These are phyloP conservation scores for Drechslerella dactyloides DNA, from an alignment of 2,329 filamentous ascomycete genomes.

Conservation along the genomic window DNA sequence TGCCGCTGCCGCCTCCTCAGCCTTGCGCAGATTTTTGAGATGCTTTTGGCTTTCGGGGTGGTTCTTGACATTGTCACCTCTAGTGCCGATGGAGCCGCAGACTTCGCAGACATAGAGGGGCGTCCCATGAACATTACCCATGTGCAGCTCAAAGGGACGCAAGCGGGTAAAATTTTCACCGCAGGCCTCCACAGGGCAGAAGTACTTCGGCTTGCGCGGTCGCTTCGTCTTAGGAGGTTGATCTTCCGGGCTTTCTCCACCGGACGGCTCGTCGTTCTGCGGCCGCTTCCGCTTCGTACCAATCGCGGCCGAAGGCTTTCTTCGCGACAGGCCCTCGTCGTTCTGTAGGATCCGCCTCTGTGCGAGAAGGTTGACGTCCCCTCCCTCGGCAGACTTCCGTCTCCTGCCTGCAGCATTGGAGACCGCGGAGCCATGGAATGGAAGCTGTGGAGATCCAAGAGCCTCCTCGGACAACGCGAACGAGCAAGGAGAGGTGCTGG, in stretches of 20 bases:
- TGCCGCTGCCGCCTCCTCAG: neutral
- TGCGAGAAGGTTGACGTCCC: conserved; percentile 20
- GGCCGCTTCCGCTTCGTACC: neutral
- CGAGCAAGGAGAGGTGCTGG: conserved; percentile 6
- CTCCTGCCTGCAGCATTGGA: neutral
- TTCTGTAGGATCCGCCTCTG: conserved; percentile 6
- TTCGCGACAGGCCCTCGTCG: conserved; percentile 9
- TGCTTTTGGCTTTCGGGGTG: conserved; percentile 19
- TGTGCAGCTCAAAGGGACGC: conserved; percentile 24
- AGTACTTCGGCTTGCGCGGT: conserved; percentile 11
- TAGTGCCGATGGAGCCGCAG: neutral
- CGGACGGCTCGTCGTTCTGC: neutral
- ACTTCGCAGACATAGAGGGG: conserved; percentile 21
- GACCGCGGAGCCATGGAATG: neutral
- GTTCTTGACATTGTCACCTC: conserved; percentile 23
- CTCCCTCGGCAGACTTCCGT: neutral
- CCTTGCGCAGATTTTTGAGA: conserved; percentile 2
- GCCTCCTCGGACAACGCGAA: conserved; percentile 14
- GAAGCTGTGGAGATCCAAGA: conserved; percentile 1
- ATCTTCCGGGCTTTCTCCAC: neutral
- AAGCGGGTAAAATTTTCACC: conserved; percentile 14
- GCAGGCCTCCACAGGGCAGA: conserved; percentile 13
- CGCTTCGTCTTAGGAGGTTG: neutral
- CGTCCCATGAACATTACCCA: conserved; percentile 19
- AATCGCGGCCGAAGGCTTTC: conserved; percentile 10